A percentile compares a stretch with the other conserved stretches of the same genome.
Evolutionary conservation across 441 rosid genomes (phyloP).

Genomic region (Populus hybrid): DNA sequence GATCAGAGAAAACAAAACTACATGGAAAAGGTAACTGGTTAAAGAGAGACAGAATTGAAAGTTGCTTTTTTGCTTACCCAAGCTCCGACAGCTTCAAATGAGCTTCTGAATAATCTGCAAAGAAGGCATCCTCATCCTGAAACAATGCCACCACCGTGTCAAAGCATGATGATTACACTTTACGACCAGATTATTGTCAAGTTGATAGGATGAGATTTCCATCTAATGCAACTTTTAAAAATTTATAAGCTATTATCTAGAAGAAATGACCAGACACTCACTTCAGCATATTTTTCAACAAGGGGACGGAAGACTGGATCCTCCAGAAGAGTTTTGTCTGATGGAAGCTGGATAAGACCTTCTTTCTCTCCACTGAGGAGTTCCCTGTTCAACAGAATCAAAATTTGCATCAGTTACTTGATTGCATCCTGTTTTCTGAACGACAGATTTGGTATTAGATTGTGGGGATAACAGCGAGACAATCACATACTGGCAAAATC

Average conservation of each 20-base stretch:
- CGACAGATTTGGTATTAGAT: too few species aligned
- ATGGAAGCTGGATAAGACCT: slow-evolving; percentile 65
- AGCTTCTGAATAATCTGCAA: slow-evolving; percentile 65
- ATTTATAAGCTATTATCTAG: background rate
- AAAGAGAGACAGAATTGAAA: background rate
- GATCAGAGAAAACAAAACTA: background rate
- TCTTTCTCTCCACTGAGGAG: slow-evolving; percentile 79
- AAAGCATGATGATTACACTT: background rate
- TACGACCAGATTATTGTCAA: background rate
- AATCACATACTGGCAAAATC: background rate
- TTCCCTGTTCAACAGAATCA: slow-evolving; percentile 41
- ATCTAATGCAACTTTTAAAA: background rate
- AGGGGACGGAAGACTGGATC: slow-evolving; percentile 79
- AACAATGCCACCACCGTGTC: background rate
- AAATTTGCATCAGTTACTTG: background rate
- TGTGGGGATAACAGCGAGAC: background rate
- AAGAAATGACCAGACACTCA: slow-evolving; percentile 13
- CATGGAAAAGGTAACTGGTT: background rate
- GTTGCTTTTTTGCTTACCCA: slow-evolving; percentile 40
- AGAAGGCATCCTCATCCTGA: slow-evolving; percentile 90
- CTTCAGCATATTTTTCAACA: slow-evolving; percentile 80
- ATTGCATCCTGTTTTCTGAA: background rate
- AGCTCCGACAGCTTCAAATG: slow-evolving; percentile 91
- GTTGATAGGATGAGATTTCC: background rate
- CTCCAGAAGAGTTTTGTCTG: slow-evolving; percentile 69